Evolutionary conservation across 495 filamentous ascomycete species (phyloP), one percentile per base, ranked within the genome.

Genomic region (Chaetomium tenue): DNA sequence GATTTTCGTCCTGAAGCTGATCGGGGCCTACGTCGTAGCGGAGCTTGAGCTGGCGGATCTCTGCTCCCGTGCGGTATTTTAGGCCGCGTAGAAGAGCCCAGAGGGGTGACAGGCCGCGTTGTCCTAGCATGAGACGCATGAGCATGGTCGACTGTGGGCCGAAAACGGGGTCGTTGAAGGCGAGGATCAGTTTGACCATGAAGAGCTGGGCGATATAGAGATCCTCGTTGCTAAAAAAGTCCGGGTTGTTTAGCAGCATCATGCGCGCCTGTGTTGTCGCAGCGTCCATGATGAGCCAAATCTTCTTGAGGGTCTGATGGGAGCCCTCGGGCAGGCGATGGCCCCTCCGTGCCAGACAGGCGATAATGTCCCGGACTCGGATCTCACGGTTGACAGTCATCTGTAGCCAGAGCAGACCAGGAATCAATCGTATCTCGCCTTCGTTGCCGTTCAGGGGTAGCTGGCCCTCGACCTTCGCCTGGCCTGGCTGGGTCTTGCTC

Each of bases 261-360:
- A 76, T 50, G 16, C 89, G 83, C 3, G 71, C 74, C 3, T 58
- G 44, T 57, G 77, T 86, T 22, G 83, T 83, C 2, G 79, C 68
- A 5, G 84, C 69, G 65, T 90, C 88, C 78, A 91, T 85, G 26
- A 86, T 63, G 33, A 89, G 81, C 89, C 88, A 90, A 25, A 88
- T 68, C 72, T 88, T 88, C 66, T 81, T 79, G 46, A 91, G 70
- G 20, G 78, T 74, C 4, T 72, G 25, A 22, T 73, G 61, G 23
- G 79, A 78, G 26, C 73, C 66, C 1, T 44, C 18, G 12, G 86
- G 87, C 13, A 87, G 66, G n/a, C 78, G 71, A 40, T 82, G 81
- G 9, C 87, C 84, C 22, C 78, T 68, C 4, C 77, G 63, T 2
- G 77, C 79, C 28, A 92, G 74, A 12, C 71, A 66, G 16, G 76